Base-by-base conservation (phyloP, 2,329 filamentous ascomycete genomes). In the Endocalyx cinctus region DNA sequence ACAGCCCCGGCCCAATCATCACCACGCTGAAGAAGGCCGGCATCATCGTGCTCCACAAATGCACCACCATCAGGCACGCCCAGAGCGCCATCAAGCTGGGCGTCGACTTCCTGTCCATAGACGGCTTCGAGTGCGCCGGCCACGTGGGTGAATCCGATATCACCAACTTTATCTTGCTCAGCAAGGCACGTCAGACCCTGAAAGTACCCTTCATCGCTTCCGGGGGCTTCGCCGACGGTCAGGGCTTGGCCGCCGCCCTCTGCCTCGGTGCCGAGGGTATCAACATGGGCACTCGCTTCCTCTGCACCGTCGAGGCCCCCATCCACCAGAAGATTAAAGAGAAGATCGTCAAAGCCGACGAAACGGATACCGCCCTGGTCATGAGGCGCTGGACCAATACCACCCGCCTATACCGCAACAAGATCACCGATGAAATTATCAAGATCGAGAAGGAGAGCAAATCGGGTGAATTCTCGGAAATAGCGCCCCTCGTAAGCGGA, bases 241-340 rank as follows among this genome's bases (percentile, higher is more conserved):
- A 94, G 52, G 92, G 92, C 4, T 74, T 98, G 14, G 92, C 92
- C 1, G 92, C 90, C 3, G 92, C 92, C 6, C 69, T 98, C 48
- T 82, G 83, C 25, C 74, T 98, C 10, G 92, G 92, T 22, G 92
- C 92, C 0, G 86, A 87, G 59, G 92, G 92, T 43, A 82, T 97
- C 66, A 98, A 98, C 66, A 98, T 98, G 92, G 92, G 92, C 37
- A 98, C 92, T 8, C 74, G 92, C 26, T 98, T 97, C 69, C 94
- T 98, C 86, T 90, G 84, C 67, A 97, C 92, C 1, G 72, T 90
- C 27, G 92, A 97, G 64, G 82, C 89, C 12, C 92, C 92, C 1
- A 85, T 98, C 44, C 92, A 98, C 65, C 59, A 78, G 30, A 94
- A 94, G 48, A 87, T 98, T 69, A 98, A 98, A 74, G 74, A 94